Base-by-base conservation (phyloP, 441 rosid genomes). In the Populus tomentosa region DNA sequence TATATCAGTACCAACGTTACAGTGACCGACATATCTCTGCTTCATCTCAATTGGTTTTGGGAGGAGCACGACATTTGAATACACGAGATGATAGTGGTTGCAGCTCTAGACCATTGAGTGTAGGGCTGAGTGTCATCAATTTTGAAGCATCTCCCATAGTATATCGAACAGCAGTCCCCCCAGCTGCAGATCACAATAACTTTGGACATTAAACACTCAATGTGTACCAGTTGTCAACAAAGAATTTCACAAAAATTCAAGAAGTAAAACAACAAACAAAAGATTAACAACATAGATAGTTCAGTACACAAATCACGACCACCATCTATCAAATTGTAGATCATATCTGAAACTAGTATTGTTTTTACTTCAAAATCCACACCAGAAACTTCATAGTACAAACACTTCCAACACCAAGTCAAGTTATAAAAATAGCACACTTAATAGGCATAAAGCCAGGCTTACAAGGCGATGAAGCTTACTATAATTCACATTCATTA, bases 1-100 rank as follows among this genome's bases (percentile, higher is more conserved):
- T 78, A 97, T 97, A 81, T 94, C 98, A 80, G 98, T 97, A 81
- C 96, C 98, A 71, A 90, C 85, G 78, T 94, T 97, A 82, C 96
- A 93, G 82, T 92, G 98, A 69, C 97, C 98, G 77, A 89, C 86
- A 76, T 81, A 96, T 85, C 98, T 90, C 84, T 79, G 94, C 81
- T 90, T 94, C 98, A 93, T 92, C 86, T 97, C 98, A 85, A 89
- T 77, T 86, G 77, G 70, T 74, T 79, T 77, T 85, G 50, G 74
- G 71, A 75, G 13, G 77, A 78, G 72, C 77, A 42, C 75, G 74
- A 81, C 80, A 80, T 76, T 73, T 87, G 63, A 75, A 63, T 50
- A 74, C 63, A 78, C 33, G 71, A 78, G 85, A 79, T 62, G 71
- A 56, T 28, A 77, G 84, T 67, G 89, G 82, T 78, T 84, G 88